Conservation (phyloP, 768 basidiomycete species). For the Russula earlei region DNA sequence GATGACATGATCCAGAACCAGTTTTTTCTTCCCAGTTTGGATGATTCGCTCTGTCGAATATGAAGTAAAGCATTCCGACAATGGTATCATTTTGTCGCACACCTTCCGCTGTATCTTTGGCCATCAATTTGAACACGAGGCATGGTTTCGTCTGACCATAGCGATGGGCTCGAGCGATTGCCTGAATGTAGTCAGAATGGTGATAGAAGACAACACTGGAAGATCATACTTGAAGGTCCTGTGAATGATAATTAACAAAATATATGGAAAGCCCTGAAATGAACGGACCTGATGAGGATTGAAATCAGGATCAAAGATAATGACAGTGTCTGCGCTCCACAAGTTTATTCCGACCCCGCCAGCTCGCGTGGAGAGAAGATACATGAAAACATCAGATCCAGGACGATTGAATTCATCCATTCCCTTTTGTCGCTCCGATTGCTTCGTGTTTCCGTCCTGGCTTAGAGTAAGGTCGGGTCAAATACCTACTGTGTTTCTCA, state of each 20-base stretch:
- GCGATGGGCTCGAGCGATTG: constrained; percentile 89
- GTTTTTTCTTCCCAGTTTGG: constrained; percentile 90
- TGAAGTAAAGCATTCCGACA: background rate
- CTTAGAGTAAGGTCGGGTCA: background rate
- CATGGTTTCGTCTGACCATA: constrained; percentile 94
- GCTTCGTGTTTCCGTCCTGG: constrained; percentile 86
- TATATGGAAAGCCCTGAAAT: background rate
- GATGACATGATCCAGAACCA: constrained; percentile 89
- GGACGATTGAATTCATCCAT: constrained; percentile 94
- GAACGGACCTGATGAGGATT: constrained; percentile 86
- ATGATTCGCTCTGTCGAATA: constrained; percentile 68
- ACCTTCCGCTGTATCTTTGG: constrained; percentile 91
- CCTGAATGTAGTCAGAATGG: constrained; percentile 36
- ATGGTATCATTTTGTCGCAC: background rate
- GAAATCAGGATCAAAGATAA: constrained; percentile 91
- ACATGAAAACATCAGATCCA: constrained; percentile 83
- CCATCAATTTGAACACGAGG: constrained; percentile 92
- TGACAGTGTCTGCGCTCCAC: constrained; percentile 80
- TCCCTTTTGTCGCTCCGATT: constrained; percentile 76
- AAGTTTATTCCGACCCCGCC: constrained; percentile 35
- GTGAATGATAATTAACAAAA: constrained; percentile 3
- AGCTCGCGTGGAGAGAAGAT: constrained; percentile 84
- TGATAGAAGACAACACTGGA: background rate
- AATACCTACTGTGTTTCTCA: constrained; percentile 10
- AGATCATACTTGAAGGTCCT: constrained; percentile 79